Evolutionary conservation across 257 asterid species (phyloP).

Genomic region (Apocynum venetum): DNA sequence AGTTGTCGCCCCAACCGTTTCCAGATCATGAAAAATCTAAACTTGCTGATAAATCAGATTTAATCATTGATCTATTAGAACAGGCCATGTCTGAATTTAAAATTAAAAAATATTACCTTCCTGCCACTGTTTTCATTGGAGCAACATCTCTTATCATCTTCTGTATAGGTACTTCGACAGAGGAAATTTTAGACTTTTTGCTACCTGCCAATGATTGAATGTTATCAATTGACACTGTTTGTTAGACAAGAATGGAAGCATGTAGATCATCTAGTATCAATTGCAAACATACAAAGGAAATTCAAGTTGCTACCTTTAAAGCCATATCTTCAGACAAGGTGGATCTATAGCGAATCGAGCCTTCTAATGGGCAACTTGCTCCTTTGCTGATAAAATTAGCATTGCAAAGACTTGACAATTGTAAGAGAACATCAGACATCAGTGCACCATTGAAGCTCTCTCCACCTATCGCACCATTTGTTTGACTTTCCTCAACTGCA

Average conservation of each 20-base stretch:
- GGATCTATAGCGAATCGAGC: slow-evolving; percentile 78
- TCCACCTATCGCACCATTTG: slow-evolving; percentile 31
- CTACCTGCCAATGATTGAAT: slow-evolving; percentile 54
- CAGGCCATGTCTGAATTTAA: background rate
- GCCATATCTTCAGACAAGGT: slow-evolving; percentile 75
- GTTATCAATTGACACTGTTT: slow-evolving; percentile 18
- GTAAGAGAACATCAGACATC: slow-evolving; percentile 79
- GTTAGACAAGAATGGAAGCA: slow-evolving; percentile 4
- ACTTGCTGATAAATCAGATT: background rate
- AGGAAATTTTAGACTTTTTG: slow-evolving; percentile 86
- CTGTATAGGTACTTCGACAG: slow-evolving; percentile 77
- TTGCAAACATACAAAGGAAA: slow-evolving; percentile 7
- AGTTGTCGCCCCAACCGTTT: background rate
- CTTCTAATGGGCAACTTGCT: slow-evolving; percentile 90
- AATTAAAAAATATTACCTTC: background rate
- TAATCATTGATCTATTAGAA: background rate
- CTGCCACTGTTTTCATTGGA: slow-evolving; percentile 6
- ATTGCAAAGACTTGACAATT: slow-evolving; percentile 84
- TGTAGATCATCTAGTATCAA: background rate
- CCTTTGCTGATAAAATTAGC: slow-evolving; percentile 89
- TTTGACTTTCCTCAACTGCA: slow-evolving; percentile 48
- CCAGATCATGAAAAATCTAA: background rate
- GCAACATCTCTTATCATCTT: slow-evolving; percentile 29
- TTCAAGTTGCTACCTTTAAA: slow-evolving; percentile 50
- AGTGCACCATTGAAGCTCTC: slow-evolving; percentile 42